Evolutionary conservation across 140 eudicot genomes (phyloP).

Genomic region (Senecio squalidus): DNA sequence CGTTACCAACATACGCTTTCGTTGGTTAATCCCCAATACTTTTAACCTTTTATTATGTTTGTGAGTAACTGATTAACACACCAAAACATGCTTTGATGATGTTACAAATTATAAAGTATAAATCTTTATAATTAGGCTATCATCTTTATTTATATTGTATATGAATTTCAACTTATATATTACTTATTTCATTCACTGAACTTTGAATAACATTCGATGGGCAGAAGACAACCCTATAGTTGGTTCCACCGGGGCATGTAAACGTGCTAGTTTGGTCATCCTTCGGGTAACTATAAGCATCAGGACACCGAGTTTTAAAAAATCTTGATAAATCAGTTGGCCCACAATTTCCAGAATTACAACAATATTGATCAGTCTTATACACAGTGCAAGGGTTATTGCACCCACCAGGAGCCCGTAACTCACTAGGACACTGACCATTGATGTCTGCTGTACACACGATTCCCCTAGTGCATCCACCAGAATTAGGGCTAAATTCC

Average conservation of each 20-base stretch:
- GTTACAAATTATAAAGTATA: neutral
- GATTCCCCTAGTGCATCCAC: slow-evolving; percentile 28
- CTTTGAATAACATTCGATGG: slow-evolving; percentile 17
- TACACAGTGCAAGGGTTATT: slow-evolving; percentile 42
- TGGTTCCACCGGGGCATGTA: slow-evolving; percentile 44
- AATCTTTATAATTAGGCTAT: slow-evolving; percentile 1
- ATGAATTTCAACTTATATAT: neutral
- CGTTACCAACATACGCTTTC: no score
- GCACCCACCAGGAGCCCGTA: slow-evolving; percentile 43
- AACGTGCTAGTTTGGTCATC: slow-evolving; percentile 35
- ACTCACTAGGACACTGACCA: slow-evolving; percentile 30
- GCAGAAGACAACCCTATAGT: slow-evolving; percentile 46
- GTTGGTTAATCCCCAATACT: no score
- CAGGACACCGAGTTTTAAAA: slow-evolving; percentile 34
- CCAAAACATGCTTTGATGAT: neutral
- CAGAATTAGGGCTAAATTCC: slow-evolving; percentile 28
- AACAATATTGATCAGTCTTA: slow-evolving; percentile 32
- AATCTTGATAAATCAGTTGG: slow-evolving; percentile 34
- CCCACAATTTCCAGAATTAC: slow-evolving; percentile 21
- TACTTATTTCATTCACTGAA: neutral
- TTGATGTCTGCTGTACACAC: slow-evolving; percentile 29
- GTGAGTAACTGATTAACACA: neutral
- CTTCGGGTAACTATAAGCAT: slow-evolving; percentile 42
- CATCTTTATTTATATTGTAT: no score
- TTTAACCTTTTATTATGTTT: neutral